A percentile compares a stretch with the other conserved stretches of the same genome.
These are phyloP conservation scores for Ceratobasidium sp. DNA, from an alignment of 1,284 basidiomycete species.

Conservation along the genomic window DNA sequence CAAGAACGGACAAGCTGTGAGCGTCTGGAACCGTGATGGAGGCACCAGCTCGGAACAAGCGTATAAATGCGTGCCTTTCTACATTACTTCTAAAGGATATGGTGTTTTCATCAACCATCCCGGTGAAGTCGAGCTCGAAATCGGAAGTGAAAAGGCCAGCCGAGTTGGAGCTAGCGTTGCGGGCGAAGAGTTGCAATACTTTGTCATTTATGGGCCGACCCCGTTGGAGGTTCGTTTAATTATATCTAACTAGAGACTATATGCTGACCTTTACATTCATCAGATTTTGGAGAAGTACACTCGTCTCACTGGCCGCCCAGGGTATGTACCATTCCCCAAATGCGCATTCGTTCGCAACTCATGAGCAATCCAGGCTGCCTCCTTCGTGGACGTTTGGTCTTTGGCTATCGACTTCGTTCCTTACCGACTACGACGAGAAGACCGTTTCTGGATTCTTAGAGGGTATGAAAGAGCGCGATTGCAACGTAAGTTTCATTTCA, in stretches of 20 bases:
- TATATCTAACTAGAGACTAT: background rate
- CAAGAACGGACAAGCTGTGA: constrained; percentile 80
- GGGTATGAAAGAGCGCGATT: constrained; percentile 76
- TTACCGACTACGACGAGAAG: constrained; percentile 71
- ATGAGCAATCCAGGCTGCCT: constrained; percentile 62
- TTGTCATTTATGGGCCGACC: constrained; percentile 75
- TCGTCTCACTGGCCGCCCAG: constrained; percentile 74
- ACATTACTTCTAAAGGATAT: constrained; percentile 76
- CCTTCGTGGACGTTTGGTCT: constrained; percentile 81
- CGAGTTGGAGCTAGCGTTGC: constrained; percentile 77
- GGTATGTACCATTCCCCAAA: constrained; percentile 59
- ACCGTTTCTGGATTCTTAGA: constrained; percentile 78
- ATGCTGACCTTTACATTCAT: background rate
- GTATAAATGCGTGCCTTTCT: constrained; percentile 81
- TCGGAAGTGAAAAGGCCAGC: constrained; percentile 80
- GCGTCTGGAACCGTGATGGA: constrained; percentile 80
- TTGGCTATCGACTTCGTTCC: constrained; percentile 82
- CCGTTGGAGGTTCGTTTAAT: constrained; percentile 67
- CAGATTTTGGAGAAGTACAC: constrained; percentile 74
- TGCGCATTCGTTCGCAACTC: background rate
- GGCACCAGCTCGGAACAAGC: constrained; percentile 73
- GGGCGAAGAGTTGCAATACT: constrained; percentile 74
- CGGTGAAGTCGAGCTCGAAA: constrained; percentile 81
- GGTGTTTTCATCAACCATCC: constrained; percentile 82
- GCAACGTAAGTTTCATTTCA: constrained; percentile 52